These are phyloP conservation scores for Puccinellia tenuiflora DNA, from an alignment of 176 grass and related monocot genomes.

Conservation along the genomic window DNA sequence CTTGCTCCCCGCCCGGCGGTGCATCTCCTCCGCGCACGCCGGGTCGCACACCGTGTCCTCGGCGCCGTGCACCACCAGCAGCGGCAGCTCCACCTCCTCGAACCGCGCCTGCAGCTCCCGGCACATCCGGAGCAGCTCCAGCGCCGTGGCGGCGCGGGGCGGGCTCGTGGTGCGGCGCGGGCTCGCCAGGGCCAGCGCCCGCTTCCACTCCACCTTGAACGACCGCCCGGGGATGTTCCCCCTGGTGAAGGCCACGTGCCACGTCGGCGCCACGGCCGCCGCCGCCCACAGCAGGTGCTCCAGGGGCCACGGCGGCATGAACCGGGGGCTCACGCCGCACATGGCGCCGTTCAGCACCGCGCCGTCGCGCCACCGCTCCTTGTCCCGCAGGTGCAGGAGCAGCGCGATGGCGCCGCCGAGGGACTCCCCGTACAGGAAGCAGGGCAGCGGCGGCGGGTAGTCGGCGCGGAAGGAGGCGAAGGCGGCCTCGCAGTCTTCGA, in stretches of 20 bases:
- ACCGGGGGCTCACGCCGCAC: slow-evolving; percentile 79
- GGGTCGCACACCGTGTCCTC: slow-evolving; percentile 76
- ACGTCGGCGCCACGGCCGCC: slow-evolving; percentile 55
- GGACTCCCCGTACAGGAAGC: slow-evolving; percentile 87
- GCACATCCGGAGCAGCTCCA: slow-evolving; percentile 1
- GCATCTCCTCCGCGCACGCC: slow-evolving; percentile 28
- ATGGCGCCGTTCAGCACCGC: slow-evolving; percentile 65
- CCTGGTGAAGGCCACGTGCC: slow-evolving; percentile 60
- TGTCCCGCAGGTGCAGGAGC: slow-evolving; percentile 2
- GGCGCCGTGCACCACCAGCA: slow-evolving; percentile 72
- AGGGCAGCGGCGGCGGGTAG: slow-evolving; percentile 59
- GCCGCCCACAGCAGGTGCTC: slow-evolving; percentile 60
- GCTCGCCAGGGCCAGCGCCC: slow-evolving; percentile 45
- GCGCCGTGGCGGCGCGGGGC: background rate
- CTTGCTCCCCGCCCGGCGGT: slow-evolving; percentile 44
- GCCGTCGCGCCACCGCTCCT: background rate
- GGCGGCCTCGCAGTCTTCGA: slow-evolving; percentile 80
- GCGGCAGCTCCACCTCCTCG: slow-evolving; percentile 1
- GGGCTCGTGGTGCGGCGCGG: slow-evolving; percentile 46
- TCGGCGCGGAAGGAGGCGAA: slow-evolving; percentile 73
- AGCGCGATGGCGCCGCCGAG: slow-evolving; percentile 29
- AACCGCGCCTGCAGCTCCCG: background rate
- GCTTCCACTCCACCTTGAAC: slow-evolving; percentile 85
- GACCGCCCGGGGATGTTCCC: slow-evolving; percentile 69
- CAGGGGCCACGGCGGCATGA: slow-evolving; percentile 83